Evolutionary conservation across 805 yeast species (phyloP).

Genomic region (Candida manassasensis): DNA sequence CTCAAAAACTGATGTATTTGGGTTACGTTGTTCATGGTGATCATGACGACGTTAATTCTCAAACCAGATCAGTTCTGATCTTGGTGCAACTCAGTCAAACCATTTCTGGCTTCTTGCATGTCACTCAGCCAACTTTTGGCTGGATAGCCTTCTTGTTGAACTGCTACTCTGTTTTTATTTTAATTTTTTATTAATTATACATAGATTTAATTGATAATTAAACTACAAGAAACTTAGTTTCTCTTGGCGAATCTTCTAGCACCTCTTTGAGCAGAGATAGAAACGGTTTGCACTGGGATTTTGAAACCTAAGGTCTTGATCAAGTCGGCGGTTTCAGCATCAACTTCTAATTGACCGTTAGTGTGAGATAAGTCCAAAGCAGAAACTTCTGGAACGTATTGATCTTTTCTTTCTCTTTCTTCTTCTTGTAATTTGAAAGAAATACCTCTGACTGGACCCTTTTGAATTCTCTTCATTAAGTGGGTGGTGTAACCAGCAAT

Average conservation of each 20-base stretch:
- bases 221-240: slow-evolving; percentile 44
- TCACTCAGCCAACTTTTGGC: too few relatives aligned
- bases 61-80: too few relatives aligned
- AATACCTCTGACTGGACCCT: slow-evolving; percentile 99
- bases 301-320: slow-evolving; percentile 88
- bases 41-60: too few relatives aligned
- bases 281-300: slow-evolving; percentile 79
- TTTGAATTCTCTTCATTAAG: slow-evolving; percentile 99
- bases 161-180: neutral
- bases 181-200: slow-evolving; percentile 4
- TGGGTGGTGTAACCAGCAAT: slow-evolving; percentile 99
- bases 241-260: slow-evolving; percentile 91
- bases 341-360: slow-evolving; percentile 95
- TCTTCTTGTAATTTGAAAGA: slow-evolving; percentile 99
- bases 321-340: slow-evolving; percentile 92
- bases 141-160: too few relatives aligned
- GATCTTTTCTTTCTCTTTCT: slow-evolving; percentile 99
- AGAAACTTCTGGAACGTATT: slow-evolving; percentile 99
- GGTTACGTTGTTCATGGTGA: too few relatives aligned
- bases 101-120: too few relatives aligned
- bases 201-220: slow-evolving; percentile 2
- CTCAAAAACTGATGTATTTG: too few relatives aligned
- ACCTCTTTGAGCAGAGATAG: slow-evolving; percentile 85
- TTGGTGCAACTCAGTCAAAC: too few relatives aligned
- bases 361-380: slow-evolving; percentile 97